These are phyloP conservation scores for Solanum corneliomulleri DNA, from an alignment of 257 asterid species.

Conservation along the genomic window DNA sequence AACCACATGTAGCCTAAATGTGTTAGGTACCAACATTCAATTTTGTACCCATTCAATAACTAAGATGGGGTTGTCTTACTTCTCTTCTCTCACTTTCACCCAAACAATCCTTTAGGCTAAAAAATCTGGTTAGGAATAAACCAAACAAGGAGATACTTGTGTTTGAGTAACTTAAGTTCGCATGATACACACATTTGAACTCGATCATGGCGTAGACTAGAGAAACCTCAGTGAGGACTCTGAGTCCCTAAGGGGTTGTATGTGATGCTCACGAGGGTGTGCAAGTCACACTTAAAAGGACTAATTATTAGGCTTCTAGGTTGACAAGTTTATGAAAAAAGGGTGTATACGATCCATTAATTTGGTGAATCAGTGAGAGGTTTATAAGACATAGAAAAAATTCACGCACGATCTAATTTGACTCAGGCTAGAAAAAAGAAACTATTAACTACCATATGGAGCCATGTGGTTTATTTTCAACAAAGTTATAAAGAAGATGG, in stretches of 20 bases:
- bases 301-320: background rate
- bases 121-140: background rate
- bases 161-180: background rate
- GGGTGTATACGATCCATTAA: background rate
- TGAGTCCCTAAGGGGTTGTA: background rate
- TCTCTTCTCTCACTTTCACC: conserved; percentile 2
- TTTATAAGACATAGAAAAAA: background rate
- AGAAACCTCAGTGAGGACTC: background rate
- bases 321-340: background rate
- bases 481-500: background rate
- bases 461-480: background rate
- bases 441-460: background rate
- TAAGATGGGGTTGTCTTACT: background rate
- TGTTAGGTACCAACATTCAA: conserved; percentile 11
- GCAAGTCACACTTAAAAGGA: background rate
- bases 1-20: conserved; percentile 7
- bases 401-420: background rate
- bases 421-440: background rate
- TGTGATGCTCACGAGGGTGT: background rate
- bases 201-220: background rate
- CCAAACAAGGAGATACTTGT: background rate
- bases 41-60: conserved; percentile 3
- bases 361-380: background rate
- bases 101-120: background rate
- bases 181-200: background rate